Base-by-base conservation (phyloP, 1,139 yeast species). In the Williopsis jadinii region DNA sequence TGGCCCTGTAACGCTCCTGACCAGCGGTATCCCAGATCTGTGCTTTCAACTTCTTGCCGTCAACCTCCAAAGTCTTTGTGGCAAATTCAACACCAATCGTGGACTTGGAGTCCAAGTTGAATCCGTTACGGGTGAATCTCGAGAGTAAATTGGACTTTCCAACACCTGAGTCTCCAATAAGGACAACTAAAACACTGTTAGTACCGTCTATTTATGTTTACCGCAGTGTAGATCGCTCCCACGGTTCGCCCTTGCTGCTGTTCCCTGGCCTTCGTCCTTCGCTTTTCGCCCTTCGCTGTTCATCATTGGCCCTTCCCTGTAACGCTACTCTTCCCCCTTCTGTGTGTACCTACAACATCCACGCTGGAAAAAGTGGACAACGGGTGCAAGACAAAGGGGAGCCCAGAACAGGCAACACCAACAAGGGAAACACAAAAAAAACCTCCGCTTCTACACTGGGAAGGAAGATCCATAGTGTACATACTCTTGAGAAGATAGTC, bases 1-100 rank as follows among this genome's bases (percentile, higher is more conserved):
- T 92, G 40, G 98, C 97, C 57, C 98, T 79, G 70, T 92, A 92
- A 61, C 98, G 79, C 66, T 92, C 98, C 70, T 92, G 98, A 46
- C 98, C 98, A 2, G 98, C 98, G 28, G 98, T 92, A 64, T 92
- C 98, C 98, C 98, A 92, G 59, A 92, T 88, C 65, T 94, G 98
- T 9, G 97, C 97, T 66, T 92, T 92, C 59, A 94, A 88, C 60
- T 95, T 75, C 66, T 90, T 92, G 46, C 95, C 95, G 56, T 92
- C 97, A 43, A 92, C 90, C 56, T 85, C 95, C 43, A 92, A 80
- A 3, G 97, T 90, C 63, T 97, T 77, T 32, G 97, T 94, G 37
- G 97, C 97, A 70, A 92, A 94, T 64, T 94, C 98, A 38, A 92
- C 98, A 39, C 98, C 98, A 58, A 92, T 94, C 26, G 98, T 92